These are phyloP conservation scores for Neltuma alba DNA, from an alignment of 306 rosid species.

Conservation along the genomic window DNA sequence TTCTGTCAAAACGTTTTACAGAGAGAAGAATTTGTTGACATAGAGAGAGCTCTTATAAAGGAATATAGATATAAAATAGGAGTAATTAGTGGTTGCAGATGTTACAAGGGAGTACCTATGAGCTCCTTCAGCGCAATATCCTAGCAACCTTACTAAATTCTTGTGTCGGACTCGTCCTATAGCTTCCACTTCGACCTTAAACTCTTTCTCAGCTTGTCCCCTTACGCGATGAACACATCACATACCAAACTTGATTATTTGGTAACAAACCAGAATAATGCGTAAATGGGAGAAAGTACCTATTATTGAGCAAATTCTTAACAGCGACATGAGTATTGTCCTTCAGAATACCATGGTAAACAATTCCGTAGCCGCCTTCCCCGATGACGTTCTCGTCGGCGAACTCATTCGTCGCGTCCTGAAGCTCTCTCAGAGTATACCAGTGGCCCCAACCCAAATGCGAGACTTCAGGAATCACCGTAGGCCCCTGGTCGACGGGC, in stretches of 20 bases:
- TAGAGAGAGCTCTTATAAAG: neutral
- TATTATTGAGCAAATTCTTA: conserved; percentile 72
- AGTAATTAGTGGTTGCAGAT: conserved; percentile 1
- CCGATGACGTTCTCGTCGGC: conserved; percentile 62
- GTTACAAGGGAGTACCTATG: conserved; percentile 49
- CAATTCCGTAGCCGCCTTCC: conserved; percentile 75
- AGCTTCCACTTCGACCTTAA: conserved; percentile 71
- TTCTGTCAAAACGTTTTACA: conserved; percentile 40
- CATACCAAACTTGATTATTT: neutral
- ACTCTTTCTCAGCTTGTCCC: conserved; percentile 81
- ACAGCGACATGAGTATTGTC: conserved; percentile 60
- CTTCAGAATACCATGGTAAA: conserved; percentile 60
- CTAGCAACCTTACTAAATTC: conserved; percentile 64
- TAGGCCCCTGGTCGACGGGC: conserved; percentile 45
- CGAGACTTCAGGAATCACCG: conserved; percentile 64
- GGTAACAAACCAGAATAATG: neutral
- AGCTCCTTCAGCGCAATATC: conserved; percentile 78
- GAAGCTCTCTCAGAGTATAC: conserved; percentile 74
- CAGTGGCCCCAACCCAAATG: conserved; percentile 80
- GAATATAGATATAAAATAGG: neutral
- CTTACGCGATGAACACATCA: conserved; percentile 32
- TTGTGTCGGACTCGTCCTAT: conserved; percentile 76
- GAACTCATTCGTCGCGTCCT: conserved; percentile 58
- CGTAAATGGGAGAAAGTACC: conserved; percentile 30
- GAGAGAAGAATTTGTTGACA: neutral